Percentiles rank a stretch among this genome's conserved stretches.
Evolutionary conservation across 257 asterid species (phyloP).

Genomic region (Henckelia pumila): DNA sequence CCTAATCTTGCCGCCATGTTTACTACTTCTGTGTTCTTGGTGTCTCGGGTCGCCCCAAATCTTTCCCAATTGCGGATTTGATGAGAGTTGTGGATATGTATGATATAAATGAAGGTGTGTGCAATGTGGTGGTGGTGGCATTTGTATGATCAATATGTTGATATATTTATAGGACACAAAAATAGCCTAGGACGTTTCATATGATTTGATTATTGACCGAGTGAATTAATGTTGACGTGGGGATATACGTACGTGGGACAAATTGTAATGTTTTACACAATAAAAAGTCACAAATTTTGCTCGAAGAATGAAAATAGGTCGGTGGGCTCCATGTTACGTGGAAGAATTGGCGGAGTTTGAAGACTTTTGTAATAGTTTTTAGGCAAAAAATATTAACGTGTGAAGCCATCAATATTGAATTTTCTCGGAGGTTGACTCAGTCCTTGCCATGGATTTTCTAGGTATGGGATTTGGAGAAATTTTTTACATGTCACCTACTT

Average conservation of each 20-base stretch:
- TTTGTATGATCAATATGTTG: not conserved
- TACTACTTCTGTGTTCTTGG: slow-evolving; percentile 28
- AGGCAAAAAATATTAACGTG: slow-evolving; percentile 20
- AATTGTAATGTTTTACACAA: not conserved
- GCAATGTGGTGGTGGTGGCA: slow-evolving; percentile 4
- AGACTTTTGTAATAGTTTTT: slow-evolving; percentile 21
- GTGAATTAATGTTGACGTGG: slow-evolving; percentile 10
- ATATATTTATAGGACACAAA: slow-evolving; percentile 27
- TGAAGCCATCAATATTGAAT: slow-evolving; percentile 27
- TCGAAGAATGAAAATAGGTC: not conserved
- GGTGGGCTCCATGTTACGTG: not conserved
- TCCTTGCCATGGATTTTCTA: not conserved
- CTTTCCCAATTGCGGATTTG: not conserved
- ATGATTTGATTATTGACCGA: not conserved
- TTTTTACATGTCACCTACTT: not conserved
- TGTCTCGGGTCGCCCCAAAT: slow-evolving; percentile 41
- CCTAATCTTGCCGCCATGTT: slow-evolving; percentile 43
- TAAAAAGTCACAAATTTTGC: slow-evolving; percentile 12
- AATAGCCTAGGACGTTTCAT: not conserved
- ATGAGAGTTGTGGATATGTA: not conserved
- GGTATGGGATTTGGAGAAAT: not conserved
- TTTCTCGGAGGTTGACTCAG: slow-evolving; percentile 19
- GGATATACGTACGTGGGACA: slow-evolving; percentile 15
- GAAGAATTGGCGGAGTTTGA: slow-evolving; percentile 23
- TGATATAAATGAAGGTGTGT: not conserved